phyloP scores from a whole-genome alignment of 1,284 basidiomycete genomes.

The Pseudomicrostroma phylloplanum region DNA sequence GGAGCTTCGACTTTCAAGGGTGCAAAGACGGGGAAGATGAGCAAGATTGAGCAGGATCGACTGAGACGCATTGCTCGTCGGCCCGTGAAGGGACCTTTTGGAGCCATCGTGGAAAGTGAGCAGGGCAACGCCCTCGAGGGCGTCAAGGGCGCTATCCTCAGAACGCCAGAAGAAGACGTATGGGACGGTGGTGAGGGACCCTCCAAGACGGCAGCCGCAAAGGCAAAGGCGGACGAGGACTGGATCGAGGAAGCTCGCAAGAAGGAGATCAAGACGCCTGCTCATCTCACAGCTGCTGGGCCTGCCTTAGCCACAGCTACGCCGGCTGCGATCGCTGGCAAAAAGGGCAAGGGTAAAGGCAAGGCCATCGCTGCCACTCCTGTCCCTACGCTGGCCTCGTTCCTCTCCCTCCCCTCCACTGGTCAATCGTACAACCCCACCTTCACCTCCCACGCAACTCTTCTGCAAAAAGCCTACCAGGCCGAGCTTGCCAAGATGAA shows the following conservation, averaged over 20 bases:
- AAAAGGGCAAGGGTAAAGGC: not conserved
- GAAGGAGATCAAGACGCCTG: slow-evolving; percentile 6
- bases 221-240: slow-evolving; percentile 7
- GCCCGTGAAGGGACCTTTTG: slow-evolving; percentile 13
- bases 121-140: slow-evolving; percentile 1
- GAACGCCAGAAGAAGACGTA: slow-evolving; percentile 9
- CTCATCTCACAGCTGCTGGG: not conserved
- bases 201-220: not conserved
- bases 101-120: slow-evolving; percentile 13
- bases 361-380: not conserved
- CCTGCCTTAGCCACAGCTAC: not conserved
- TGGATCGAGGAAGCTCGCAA: slow-evolving; percentile 8
- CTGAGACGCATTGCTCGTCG: slow-evolving; percentile 12
- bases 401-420: slow-evolving; percentile 9
- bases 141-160: not conserved
- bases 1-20: not conserved
- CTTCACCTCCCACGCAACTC: slow-evolving; percentile 10
- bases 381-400: not conserved
- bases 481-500: slow-evolving; percentile 7
- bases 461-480: slow-evolving; percentile 7
- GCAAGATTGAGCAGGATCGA: slow-evolving; percentile 13
- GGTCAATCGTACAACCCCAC: slow-evolving; percentile 19
- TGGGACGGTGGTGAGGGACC: not conserved
- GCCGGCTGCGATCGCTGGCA: not conserved
- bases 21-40: slow-evolving; percentile 9